Conservation (phyloP, 495 filamentous ascomycete species). For the Elasticomyces elasticus region DNA sequence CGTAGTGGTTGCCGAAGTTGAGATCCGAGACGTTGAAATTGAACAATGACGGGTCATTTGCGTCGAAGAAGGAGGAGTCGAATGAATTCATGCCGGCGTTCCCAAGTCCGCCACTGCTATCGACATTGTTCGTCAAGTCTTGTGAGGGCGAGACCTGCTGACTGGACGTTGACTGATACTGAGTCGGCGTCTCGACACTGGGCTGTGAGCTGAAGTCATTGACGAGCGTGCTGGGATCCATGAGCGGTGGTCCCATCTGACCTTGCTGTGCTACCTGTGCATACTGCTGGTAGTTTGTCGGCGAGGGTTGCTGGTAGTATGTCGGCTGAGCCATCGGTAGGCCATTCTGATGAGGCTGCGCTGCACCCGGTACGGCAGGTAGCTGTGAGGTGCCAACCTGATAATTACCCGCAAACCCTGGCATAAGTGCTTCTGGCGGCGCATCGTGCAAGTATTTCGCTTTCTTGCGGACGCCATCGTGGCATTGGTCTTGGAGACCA, state of each 20-base stretch:
- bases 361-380: conserved; percentile 6
- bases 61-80: conserved; percentile 54
- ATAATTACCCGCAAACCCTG: conserved; percentile 44
- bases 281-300: conserved; percentile 4
- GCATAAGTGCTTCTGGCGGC: conserved; percentile 64
- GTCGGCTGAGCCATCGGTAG: conserved; percentile 12
- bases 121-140: conserved; percentile 30
- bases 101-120: conserved; percentile 1
- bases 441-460: conserved; percentile 98
- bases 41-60: conserved; percentile 79
- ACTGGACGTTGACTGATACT: conserved; percentile 20
- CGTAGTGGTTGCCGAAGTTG: conserved; percentile 93
- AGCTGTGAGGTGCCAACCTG: conserved; percentile 29
- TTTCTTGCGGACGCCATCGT: conserved; percentile 95
- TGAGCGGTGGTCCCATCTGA: conserved; percentile 7
- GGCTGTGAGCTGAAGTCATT: conserved; percentile 23
- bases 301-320: conserved; percentile 21
- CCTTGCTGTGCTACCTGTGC: neutral
- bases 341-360: neutral
- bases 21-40: conserved; percentile 88
- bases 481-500: conserved; percentile 76
- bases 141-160: conserved; percentile 31
- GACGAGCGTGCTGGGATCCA: conserved; percentile 18
- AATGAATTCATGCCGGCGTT: conserved; percentile 7
- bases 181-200: conserved; percentile 25